Evolutionary conservation across 805 yeast genomes (phyloP).

Genomic region (Candida peoriensis): DNA sequence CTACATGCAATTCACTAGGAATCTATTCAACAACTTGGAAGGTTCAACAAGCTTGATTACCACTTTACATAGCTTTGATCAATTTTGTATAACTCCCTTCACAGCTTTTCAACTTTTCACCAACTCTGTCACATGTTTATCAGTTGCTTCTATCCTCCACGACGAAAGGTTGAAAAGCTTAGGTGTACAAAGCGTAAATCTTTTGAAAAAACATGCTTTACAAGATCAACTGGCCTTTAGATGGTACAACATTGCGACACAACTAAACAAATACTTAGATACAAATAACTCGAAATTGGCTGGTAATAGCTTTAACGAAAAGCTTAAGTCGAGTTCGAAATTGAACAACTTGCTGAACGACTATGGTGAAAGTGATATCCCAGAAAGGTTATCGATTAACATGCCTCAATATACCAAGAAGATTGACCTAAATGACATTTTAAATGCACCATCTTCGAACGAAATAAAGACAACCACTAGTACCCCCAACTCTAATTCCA

Average conservation of each 20-base stretch:
- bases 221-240: conserved; percentile 29
- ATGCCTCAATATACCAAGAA: conserved; percentile 8
- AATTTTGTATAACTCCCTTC: conserved; percentile 34
- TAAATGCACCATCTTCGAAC: conserved; percentile 5
- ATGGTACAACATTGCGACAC: conserved; percentile 26
- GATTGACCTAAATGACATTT: conserved; percentile 12
- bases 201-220: conserved; percentile 24
- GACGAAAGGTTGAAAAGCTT: conserved; percentile 20
- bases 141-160: conserved; percentile 27
- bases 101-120: conserved; percentile 35
- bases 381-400: conserved; percentile 17
- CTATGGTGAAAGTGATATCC: conserved; percentile 28
- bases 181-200: conserved; percentile 22
- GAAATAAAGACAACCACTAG: no score
- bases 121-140: conserved; percentile 30
- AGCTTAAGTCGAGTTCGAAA: conserved; percentile 18
- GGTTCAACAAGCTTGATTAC: conserved; percentile 22
- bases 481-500: background rate
- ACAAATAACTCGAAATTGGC: conserved; percentile 4
- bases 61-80: conserved; percentile 18
- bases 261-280: conserved; percentile 24
- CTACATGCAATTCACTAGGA: conserved; percentile 26
- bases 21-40: conserved; percentile 22
- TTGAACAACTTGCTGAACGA: conserved; percentile 26
- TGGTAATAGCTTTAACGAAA: conserved; percentile 10